A percentile compares a stretch with the other conserved stretches of the same genome.
Evolutionary conservation across 768 basidiomycete genomes (phyloP).

Genomic region (Calvatia gigantea): DNA sequence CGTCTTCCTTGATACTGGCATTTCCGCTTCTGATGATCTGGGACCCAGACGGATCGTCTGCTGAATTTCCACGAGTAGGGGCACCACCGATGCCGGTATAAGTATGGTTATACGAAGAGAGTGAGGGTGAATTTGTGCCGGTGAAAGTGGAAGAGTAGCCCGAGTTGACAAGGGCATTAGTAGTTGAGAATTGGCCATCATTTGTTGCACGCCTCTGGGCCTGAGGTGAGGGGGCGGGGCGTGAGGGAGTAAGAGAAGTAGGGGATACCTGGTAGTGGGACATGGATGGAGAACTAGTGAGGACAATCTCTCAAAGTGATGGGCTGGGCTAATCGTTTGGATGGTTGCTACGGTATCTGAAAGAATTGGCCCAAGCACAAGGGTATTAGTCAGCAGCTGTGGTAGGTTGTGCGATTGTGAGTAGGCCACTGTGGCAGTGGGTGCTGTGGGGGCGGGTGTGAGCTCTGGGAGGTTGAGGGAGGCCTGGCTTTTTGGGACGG

Average conservation of each 20-base stretch:
- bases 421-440: neutral
- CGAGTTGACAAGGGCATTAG: constrained; percentile 44
- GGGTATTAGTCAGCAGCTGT: neutral
- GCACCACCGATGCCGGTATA: constrained; percentile 84
- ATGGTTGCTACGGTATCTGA: neutral
- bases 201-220: constrained; percentile 41
- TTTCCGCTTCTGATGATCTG: constrained; percentile 65
- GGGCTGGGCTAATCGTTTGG: neutral
- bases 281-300: constrained; percentile 20
- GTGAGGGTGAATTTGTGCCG: constrained; percentile 44
- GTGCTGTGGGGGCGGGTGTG: constrained; percentile 10
- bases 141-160: constrained; percentile 62
- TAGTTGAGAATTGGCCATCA: constrained; percentile 30
- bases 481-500: constrained; percentile 9
- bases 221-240: constrained; percentile 76
- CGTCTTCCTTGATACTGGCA: constrained; percentile 91
- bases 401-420: neutral
- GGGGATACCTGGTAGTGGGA: constrained; percentile 37
- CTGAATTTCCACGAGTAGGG: constrained; percentile 46
- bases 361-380: neutral
- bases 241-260: constrained; percentile 67
- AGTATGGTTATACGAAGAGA: constrained; percentile 59
- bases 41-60: constrained; percentile 29
- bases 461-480: neutral
- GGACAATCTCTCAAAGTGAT: constrained; percentile 7